Conservation (phyloP, 2,329 filamentous ascomycete species). For the Coniochaeta pulveracea region DNA sequence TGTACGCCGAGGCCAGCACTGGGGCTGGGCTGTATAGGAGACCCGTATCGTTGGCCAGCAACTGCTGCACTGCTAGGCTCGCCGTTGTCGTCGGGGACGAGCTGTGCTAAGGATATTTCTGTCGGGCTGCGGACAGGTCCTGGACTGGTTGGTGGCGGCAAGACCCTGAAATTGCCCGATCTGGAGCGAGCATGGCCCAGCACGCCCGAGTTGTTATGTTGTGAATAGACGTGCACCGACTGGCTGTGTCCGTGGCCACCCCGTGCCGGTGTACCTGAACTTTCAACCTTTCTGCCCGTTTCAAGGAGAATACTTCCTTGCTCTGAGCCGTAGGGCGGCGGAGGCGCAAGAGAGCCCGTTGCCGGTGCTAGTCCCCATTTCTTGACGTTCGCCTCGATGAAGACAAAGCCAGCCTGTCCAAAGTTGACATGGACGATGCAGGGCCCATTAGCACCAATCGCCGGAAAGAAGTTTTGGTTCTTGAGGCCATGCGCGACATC, state of each 20-base stretch:
- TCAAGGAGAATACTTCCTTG: constrained; percentile 93
- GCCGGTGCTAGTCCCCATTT: constrained; percentile 97
- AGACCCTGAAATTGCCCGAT: constrained; percentile 71
- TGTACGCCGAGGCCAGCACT: constrained; percentile 32
- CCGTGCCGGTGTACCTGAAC: constrained; percentile 22
- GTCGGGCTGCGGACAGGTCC: constrained; percentile 86
- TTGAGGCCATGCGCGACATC: constrained; percentile 91
- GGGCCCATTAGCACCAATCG: constrained; percentile 90
- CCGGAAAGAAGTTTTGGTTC: constrained; percentile 93
- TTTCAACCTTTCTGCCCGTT: constrained; percentile 58
- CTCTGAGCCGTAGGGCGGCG: constrained; percentile 92
- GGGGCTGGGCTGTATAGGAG: constrained; percentile 12
- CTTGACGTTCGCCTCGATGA: constrained; percentile 98
- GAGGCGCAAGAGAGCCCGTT: constrained; percentile 87
- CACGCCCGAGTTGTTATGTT: no score
- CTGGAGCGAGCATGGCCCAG: no score
- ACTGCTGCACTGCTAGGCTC: constrained; percentile 55
- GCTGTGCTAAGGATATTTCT: constrained; percentile 85
- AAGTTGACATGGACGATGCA: constrained; percentile 94
- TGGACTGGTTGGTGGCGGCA: constrained; percentile 67
- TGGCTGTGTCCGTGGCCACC: constrained; percentile 33
- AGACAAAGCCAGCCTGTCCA: constrained; percentile 94
- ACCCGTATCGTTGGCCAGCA: constrained; percentile 21
- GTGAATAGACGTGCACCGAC: constrained; percentile 30
- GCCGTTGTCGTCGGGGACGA: constrained; percentile 60